phyloP scores from a whole-genome alignment of 768 basidiomycete species.

The Auriscalpium orientale region DNA sequence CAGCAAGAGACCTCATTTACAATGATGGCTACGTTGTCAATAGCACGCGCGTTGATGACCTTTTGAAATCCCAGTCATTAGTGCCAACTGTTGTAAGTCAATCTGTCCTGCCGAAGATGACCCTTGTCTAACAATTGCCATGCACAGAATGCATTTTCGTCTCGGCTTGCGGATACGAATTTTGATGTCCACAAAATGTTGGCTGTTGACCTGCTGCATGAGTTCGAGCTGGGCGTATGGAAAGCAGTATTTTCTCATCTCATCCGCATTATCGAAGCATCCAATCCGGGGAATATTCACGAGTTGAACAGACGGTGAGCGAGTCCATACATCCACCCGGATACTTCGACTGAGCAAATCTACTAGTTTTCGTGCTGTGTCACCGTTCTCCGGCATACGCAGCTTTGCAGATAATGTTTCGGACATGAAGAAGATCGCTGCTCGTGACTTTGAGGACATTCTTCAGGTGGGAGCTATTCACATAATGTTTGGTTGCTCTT shows the following conservation, averaged over 20 bases:
- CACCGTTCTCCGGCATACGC: constrained; percentile 21
- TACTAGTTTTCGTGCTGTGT: constrained; percentile 12
- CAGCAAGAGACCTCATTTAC: constrained; percentile 14
- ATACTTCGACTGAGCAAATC: neutral
- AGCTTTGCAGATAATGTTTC: constrained; percentile 16
- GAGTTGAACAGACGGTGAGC: constrained; percentile 11
- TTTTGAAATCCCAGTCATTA: constrained; percentile 13
- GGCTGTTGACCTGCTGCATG: constrained; percentile 24
- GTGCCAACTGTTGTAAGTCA: constrained; percentile 21
- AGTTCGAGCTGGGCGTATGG: constrained; percentile 27
- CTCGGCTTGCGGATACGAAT: neutral
- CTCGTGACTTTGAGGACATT: constrained; percentile 21
- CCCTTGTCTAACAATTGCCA: too few species aligned
- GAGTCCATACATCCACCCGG: neutral
- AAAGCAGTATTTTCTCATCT: constrained; percentile 24
- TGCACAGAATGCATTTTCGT: constrained; percentile 18
- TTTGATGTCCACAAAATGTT: constrained; percentile 20
- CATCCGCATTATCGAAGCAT: constrained; percentile 17
- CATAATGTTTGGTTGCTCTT: neutral
- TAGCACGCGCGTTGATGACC: neutral
- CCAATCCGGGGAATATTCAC: neutral
- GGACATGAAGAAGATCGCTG: constrained; percentile 19
- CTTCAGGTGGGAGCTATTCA: constrained; percentile 13
- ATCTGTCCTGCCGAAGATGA: too few species aligned
- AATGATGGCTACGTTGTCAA: constrained; percentile 5